Base-by-base conservation (phyloP, 2,329 filamentous ascomycete genomes). In the Colletotrichum sp. region DNA sequence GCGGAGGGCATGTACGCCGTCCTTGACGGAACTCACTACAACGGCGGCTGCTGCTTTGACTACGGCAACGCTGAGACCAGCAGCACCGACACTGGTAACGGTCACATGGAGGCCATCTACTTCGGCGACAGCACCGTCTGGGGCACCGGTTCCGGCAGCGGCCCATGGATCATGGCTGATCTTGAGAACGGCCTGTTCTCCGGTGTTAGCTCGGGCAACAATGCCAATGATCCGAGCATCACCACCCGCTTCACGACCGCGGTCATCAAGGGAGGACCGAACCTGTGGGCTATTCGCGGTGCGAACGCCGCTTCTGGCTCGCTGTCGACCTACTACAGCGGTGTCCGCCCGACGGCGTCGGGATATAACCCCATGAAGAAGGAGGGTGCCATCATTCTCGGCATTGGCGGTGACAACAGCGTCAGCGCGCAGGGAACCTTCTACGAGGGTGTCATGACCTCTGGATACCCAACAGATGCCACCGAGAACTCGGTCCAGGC, bases 51-150 rank as follows among this genome's bases (percentile, higher is more conserved):
- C 84, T 92, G 87, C 80, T 91, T 90, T 78, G 89, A 91, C 81
- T 91, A 91, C 66, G 90, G 90, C 63, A 91, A 91, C 64, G 90
- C 89, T 62, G 90, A 92, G 83, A 87, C 85, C 4, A 91, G 78
- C 81, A 88, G 80, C 74, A 76, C 4, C 3, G 90, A 92, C 75
- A 90, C 91, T 0, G 92, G 92, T 4, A 88, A 90, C 69, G 92
- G 90, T 18, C 92, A 93, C 79, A 94, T 94, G 92, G 92, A 94
- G 80, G 90, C 92, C 71, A 90, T 94, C 74, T 94, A 93, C 87
- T 93, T 88, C 79, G 92, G 92, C 1, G 84, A 85, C 81, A 88
- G 80, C 81, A 91, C 86, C 0, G 75, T 75, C 78, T 93, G 90
- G 90, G 92, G 92, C 21, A 83, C 82, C 9, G 92, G 92, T 10